These are phyloP conservation scores for Pinus taeda DNA, from an alignment of 75 land plant genomes.

Conservation along the genomic window DNA sequence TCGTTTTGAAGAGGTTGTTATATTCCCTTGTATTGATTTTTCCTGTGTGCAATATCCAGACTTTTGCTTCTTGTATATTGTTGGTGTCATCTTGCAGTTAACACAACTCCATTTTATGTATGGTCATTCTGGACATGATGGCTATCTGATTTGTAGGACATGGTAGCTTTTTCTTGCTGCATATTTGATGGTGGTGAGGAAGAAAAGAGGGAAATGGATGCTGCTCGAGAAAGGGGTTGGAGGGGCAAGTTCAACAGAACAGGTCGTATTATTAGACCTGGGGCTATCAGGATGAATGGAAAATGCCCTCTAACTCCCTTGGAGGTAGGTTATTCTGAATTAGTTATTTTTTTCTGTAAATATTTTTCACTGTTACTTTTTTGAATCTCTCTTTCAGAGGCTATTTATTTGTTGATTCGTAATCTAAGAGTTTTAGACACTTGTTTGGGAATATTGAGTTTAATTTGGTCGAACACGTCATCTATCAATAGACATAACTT, in stretches of 20 bases:
- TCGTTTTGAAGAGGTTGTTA: slow-evolving; percentile 90
- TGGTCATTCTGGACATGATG: background rate
- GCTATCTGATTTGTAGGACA: slow-evolving; percentile 13
- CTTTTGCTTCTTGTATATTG: background rate
- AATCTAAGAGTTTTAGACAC: background rate
- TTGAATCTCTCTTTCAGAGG: background rate
- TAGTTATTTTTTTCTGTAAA: background rate
- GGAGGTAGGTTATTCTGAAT: slow-evolving; percentile 54
- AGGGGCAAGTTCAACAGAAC: slow-evolving; percentile 90
- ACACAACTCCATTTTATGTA: background rate
- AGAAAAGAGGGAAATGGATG: slow-evolving; percentile 69
- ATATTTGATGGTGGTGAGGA: slow-evolving; percentile 83
- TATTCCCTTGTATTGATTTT: background rate
- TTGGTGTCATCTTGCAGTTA: background rate
- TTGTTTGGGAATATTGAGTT: background rate
- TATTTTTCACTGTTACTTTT: background rate
- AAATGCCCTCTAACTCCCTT: slow-evolving; percentile 96
- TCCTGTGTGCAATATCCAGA: background rate
- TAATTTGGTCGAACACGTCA: background rate
- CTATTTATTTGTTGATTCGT: background rate
- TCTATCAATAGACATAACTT: background rate
- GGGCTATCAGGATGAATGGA: slow-evolving; percentile 74
- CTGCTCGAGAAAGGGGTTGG: slow-evolving; percentile 94
- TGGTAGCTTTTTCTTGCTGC: slow-evolving; percentile 99
- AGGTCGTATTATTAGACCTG: slow-evolving; percentile 87